Percentiles rank a stretch among this genome's conserved stretches.
phyloP scores from a whole-genome alignment of 441 rosid genomes.

The Adansonia madagascariensis region DNA sequence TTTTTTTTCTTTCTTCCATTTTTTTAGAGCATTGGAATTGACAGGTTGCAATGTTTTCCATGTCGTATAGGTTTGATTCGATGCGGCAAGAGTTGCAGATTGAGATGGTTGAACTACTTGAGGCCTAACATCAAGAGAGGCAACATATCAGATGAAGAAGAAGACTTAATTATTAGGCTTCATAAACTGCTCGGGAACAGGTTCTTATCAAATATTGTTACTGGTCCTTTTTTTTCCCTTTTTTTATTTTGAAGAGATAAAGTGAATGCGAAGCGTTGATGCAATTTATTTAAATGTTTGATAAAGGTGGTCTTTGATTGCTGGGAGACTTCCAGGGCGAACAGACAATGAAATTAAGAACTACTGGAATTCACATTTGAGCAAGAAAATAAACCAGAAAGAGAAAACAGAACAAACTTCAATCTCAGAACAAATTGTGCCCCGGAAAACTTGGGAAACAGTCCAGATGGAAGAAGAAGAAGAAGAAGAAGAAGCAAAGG shows the following conservation, averaged over 20 bases:
- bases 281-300: neutral
- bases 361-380: conserved; percentile 57
- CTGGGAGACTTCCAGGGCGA: conserved; percentile 58
- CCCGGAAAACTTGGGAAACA: neutral
- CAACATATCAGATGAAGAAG: conserved; percentile 66
- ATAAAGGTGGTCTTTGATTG: conserved; percentile 47
- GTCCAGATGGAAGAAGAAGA: conserved; percentile 9
- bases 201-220: conserved; percentile 19
- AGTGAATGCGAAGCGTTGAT: neutral
- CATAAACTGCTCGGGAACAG: conserved; percentile 73
- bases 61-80: conserved; percentile 50
- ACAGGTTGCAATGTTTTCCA: neutral
- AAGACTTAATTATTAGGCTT: conserved; percentile 64
- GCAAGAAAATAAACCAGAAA: conserved; percentile 43
- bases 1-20: neutral
- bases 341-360: conserved; percentile 58
- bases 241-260: neutral
- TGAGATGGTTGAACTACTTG: conserved; percentile 68
- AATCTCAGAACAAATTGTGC: neutral
- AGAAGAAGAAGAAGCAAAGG: neutral
- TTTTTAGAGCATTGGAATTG: conserved; percentile 2
- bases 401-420: conserved; percentile 30
- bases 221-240: neutral
- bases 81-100: conserved; percentile 68
- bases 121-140: conserved; percentile 76